Evolutionary conservation across 2,329 filamentous ascomycete species (phyloP), one percentile per base, ranked within the genome.

Genomic region (Sporothrix brasiliensis): DNA sequence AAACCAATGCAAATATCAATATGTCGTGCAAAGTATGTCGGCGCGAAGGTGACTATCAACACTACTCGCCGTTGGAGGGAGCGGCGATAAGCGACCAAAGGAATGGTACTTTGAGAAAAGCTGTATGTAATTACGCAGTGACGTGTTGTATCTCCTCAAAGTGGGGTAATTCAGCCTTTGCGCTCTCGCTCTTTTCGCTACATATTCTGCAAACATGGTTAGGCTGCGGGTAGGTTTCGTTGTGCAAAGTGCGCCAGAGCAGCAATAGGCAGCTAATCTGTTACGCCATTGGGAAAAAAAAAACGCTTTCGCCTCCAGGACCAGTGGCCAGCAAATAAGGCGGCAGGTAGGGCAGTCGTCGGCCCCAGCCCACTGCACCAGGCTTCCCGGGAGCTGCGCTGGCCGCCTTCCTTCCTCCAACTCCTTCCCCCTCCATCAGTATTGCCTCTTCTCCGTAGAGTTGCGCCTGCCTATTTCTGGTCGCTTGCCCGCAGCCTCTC

Each of bases 241-340:
- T 53, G 67, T 47, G 67, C 58, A 47, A 47, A 24, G 27, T 27
- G 63, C 63, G 47, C 44, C 44, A 44, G 19, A 21, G 16, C 30
- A 24, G 68, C 34, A 54, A 50, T 41, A 70, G 68, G 68, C 68
- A 70, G 60, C 68, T 70, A 70, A 66, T 41, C 52, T 58, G 50
- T 70, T 54, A 70, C 60, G 60, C 50, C 68, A 65, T 65, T 63
- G 47, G 21, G 24, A 19, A 69, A 27, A 69, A 27, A 52, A 58
- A 49, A 30, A 63, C 44, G n/a, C 50, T 61, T 58, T 69, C 41
- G 67, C 67, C 67, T 68, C 19, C 53, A 39, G 27, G 53, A 6
- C 19, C 49, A 7, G 19, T 4, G 19, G 49, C 52, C 52, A 30
- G 52, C 52, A 27, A 54, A 30, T 30, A 54, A 54, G 24, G 24